A percentile compares a stretch with the other conserved stretches of the same genome.
Evolutionary conservation across 2,329 filamentous ascomycete genomes (phyloP).

Genomic region (Byssothecium circinans): DNA sequence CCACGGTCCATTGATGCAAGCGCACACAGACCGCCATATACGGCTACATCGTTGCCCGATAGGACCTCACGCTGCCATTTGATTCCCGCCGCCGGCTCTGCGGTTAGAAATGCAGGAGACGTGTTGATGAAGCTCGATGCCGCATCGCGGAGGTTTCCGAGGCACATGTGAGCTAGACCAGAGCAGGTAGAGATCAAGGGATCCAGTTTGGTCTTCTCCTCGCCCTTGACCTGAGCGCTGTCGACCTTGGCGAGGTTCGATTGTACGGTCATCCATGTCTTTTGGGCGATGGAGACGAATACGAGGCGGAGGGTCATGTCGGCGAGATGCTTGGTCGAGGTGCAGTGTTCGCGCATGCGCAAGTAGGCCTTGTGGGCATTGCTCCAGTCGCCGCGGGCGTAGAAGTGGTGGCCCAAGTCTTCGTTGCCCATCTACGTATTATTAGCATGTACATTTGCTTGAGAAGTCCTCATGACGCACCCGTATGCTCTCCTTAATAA

Average conservation of each 20-base stretch:
- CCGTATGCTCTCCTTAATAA: slow-evolving; percentile 95
- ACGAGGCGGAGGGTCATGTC: slow-evolving; percentile 81
- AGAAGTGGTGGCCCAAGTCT: slow-evolving; percentile 82
- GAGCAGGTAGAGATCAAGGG: slow-evolving; percentile 67
- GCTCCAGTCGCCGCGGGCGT: slow-evolving; percentile 72
- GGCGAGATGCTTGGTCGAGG: slow-evolving; percentile 77
- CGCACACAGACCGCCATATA: slow-evolving; percentile 88
- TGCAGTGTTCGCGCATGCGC: slow-evolving; percentile 89
- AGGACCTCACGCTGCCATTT: slow-evolving; percentile 69
- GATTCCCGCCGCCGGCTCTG: slow-evolving; percentile 50
- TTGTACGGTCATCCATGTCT: slow-evolving; percentile 72
- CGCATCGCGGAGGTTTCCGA: slow-evolving; percentile 64
- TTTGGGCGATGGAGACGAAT: slow-evolving; percentile 72
- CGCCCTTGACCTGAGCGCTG: slow-evolving; percentile 56
- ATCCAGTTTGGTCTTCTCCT: slow-evolving; percentile 59
- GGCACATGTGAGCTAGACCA: slow-evolving; percentile 63
- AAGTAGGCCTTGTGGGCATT: slow-evolving; percentile 76
- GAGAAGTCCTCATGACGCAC: slow-evolving; percentile 52
- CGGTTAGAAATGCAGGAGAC: slow-evolving; percentile 53
- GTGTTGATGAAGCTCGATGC: slow-evolving; percentile 70
- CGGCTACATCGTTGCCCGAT: slow-evolving; percentile 83
- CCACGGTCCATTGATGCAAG: slow-evolving; percentile 84
- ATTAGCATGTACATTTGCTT: slow-evolving; percentile 4
- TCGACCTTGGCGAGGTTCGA: slow-evolving; percentile 61
- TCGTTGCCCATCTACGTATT: slow-evolving; percentile 83